phyloP scores from a whole-genome alignment of 306 rosid genomes.

The Acacia acuminata region DNA sequence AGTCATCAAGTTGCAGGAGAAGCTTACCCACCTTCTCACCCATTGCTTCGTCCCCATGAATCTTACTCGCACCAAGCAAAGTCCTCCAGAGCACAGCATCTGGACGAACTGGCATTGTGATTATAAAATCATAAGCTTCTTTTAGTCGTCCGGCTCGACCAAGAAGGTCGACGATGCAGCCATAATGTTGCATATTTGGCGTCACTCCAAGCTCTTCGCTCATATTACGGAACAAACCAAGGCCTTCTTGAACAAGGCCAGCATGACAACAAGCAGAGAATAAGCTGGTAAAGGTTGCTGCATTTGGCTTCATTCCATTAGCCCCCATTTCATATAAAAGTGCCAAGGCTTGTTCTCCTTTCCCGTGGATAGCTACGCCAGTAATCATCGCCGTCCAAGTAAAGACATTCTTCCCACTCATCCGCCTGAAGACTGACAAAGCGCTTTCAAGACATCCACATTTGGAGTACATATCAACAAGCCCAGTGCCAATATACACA shows the following conservation, averaged over 20 bases:
- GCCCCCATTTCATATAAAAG: slow-evolving; percentile 60
- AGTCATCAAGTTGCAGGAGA: slow-evolving; percentile 46
- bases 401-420: slow-evolving; percentile 62
- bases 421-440: slow-evolving; percentile 47
- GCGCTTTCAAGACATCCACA: slow-evolving; percentile 71
- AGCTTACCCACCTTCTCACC: slow-evolving; percentile 85
- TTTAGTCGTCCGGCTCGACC: slow-evolving; percentile 61
- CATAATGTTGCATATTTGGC: slow-evolving; percentile 56
- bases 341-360: slow-evolving; percentile 59
- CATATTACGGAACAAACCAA: slow-evolving; percentile 52
- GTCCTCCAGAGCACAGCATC: slow-evolving; percentile 74
- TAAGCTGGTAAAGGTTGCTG: slow-evolving; percentile 44
- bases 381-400: slow-evolving; percentile 83
- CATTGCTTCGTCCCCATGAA: slow-evolving; percentile 63
- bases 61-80: slow-evolving; percentile 68
- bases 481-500: slow-evolving; percentile 77
- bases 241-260: slow-evolving; percentile 63
- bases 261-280: slow-evolving; percentile 73
- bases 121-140: slow-evolving; percentile 65
- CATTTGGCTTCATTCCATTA: slow-evolving; percentile 62
- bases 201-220: slow-evolving; percentile 45
- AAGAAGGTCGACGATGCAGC: slow-evolving; percentile 76
- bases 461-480: slow-evolving; percentile 86
- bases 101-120: slow-evolving; percentile 53
- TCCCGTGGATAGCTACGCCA: slow-evolving; percentile 82